A percentile compares a stretch with the other conserved stretches of the same genome.
Evolutionary conservation across 1,284 basidiomycete genomes (phyloP).

Genomic region (Papiliotrema fonsecae): DNA sequence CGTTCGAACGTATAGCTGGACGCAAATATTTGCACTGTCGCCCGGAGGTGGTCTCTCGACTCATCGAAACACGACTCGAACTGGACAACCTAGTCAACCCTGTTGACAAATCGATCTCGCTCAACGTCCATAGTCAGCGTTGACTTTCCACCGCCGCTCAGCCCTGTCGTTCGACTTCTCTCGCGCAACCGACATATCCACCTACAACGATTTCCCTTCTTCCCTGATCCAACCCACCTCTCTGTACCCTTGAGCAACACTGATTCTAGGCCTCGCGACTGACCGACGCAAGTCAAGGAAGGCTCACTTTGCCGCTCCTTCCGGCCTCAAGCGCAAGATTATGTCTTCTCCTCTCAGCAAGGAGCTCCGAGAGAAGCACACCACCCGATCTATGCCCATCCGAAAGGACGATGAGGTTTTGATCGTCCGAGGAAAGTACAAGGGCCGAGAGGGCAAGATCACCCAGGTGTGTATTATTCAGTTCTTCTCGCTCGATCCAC

Average conservation of each 20-base stretch:
- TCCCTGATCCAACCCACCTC: background rate
- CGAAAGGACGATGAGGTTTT: slow-evolving; percentile 98
- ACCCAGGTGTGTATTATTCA: slow-evolving; percentile 57
- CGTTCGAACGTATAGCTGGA: too few relatives aligned
- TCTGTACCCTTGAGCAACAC: background rate
- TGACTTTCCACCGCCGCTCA: too few relatives aligned
- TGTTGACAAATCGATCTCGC: too few relatives aligned
- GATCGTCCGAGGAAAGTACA: slow-evolving; percentile 94
- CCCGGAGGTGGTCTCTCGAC: too few relatives aligned
- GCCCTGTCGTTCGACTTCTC: too few relatives aligned
- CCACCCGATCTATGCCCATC: slow-evolving; percentile 88
- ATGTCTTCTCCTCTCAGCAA: slow-evolving; percentile 96
- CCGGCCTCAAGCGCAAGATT: slow-evolving; percentile 90
- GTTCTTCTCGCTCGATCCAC: too few relatives aligned
- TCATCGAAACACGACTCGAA: too few relatives aligned
- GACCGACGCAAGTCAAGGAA: slow-evolving; percentile 90
- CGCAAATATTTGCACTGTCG: too few relatives aligned
- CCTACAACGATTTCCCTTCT: too few relatives aligned
- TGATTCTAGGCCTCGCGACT: slow-evolving; percentile 43
- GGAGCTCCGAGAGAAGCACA: slow-evolving; percentile 89
- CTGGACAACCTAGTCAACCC: too few relatives aligned
- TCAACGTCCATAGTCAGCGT: too few relatives aligned
- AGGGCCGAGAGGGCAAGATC: slow-evolving; percentile 96
- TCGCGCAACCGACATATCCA: too few relatives aligned
- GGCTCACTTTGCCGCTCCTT: slow-evolving; percentile 91